Evolutionary conservation across 176 grass and related monocot genomes (phyloP), one percentile per base, ranked within the genome.

Genomic region (Paspalum vaginatum): DNA sequence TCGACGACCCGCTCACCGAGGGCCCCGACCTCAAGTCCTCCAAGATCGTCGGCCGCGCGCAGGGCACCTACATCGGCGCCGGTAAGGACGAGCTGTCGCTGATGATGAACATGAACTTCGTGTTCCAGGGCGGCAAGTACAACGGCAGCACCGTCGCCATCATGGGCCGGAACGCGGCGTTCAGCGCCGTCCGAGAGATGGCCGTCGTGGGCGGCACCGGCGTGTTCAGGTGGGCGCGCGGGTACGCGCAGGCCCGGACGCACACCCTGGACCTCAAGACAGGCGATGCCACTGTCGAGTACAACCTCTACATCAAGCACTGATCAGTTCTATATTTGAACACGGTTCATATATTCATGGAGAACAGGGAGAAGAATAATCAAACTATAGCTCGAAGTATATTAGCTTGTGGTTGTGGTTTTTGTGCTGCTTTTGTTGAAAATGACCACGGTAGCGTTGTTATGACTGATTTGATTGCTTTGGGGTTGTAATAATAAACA

Each of bases 1-100:
- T 90, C 64, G 88, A 93, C 75, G 82, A 93, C 88, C 68, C 88
- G 52, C 75, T 93, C 27, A 93, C 88, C n/a, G 65, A 53, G 0
- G 83, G 80, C 0, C 76, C 91, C 10, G 65, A 87, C 61, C 25
- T 74, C n/a, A 21, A 55, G 26, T n/a, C 37, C 5, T 77, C 87
- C 2, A 16, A n/a, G 63, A n/a, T 62, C 5, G 62, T 86, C 7
- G 90, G 83, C 18, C 84, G 84, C 25, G 87, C 84, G 7, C 84
- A 93, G 71, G 91, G 87, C 20, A 72, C 79, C 12, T 89, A 93
- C 81, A 8, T 72, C 32, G 20, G 66, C 47, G 56, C 91, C 8
- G 79, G 80, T 26, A 75, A 73, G 60, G 49, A 77, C 17, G 37
- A 7, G 54, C 1, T 73, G 39, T 84, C 53, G 24, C 22, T 89